Conservation (phyloP, 1,139 yeast genomes). For the Sugiyamaella grinbergsii region DNA sequence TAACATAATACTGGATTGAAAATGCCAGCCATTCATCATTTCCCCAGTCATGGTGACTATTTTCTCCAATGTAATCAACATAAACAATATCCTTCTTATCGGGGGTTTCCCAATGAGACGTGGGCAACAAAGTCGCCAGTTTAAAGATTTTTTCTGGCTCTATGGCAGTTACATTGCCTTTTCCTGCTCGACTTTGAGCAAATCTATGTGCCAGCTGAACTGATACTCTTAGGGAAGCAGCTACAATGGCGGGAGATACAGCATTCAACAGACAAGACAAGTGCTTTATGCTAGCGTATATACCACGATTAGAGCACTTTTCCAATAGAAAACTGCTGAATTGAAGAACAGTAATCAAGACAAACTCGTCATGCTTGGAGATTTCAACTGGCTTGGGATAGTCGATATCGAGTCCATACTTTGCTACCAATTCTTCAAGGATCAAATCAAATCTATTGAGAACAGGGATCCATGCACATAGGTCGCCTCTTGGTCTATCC, state of each 20-base stretch:
- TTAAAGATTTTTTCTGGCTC: constrained; percentile 37
- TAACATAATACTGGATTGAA: constrained; percentile 37
- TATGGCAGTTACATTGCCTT: constrained; percentile 43
- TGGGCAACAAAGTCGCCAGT: constrained; percentile 39
- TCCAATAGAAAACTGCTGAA: constrained; percentile 68
- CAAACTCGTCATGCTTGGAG: constrained; percentile 49
- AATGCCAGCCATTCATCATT: constrained; percentile 34
- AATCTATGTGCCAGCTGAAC: constrained; percentile 62
- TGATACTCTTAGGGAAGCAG: constrained; percentile 65
- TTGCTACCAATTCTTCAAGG: constrained; percentile 54
- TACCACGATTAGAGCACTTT: constrained; percentile 65
- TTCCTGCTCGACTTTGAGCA: constrained; percentile 48
- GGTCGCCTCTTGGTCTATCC: constrained; percentile 72
- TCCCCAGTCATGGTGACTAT: constrained; percentile 28
- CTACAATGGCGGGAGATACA: constrained; percentile 60
- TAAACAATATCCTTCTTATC: constrained; percentile 33
- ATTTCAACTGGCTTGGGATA: constrained; percentile 52
- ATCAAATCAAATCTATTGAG: constrained; percentile 74
- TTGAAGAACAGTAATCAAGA: constrained; percentile 56
- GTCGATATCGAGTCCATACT: constrained; percentile 56
- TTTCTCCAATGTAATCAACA: constrained; percentile 34
- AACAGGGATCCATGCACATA: constrained; percentile 75
- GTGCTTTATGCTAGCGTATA: constrained; percentile 68
- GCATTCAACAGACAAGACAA: constrained; percentile 62
- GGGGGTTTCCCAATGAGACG: constrained; percentile 32